Evolutionary conservation across 2,329 filamentous ascomycete genomes (phyloP), one percentile per base, ranked within the genome.

Genomic region (Camillea tinctor): DNA sequence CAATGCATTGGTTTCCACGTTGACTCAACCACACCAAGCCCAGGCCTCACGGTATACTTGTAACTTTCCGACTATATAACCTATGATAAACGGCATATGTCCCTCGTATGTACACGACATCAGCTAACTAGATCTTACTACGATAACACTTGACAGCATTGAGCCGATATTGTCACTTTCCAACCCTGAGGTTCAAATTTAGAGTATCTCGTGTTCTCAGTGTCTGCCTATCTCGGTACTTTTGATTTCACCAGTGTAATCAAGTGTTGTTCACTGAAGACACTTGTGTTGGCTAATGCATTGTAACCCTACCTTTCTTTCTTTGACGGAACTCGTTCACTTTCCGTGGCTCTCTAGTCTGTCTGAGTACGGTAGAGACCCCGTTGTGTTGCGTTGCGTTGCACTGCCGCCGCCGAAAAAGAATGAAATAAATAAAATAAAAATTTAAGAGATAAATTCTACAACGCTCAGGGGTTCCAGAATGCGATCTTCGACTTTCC

Each of bases 301-400:
- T 36, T 53, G 51, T 24, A 53, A 53, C 51, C 51, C 51, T 30
- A 30, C 24, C 23, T 51, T 24, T n/a, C n/a, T 21, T 24, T 51
- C 49, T 51, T 53, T 30, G 24, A 30, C 23, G 23, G 15, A 53
- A 30, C 36, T 30, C 51, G 8, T 8, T 23, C 23, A 52, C 6
- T 3, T 15, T 11, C 11, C 36, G 17, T 44, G 5, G 36, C 36
- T 44, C 36, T 44, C 36, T 44, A 11, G 17, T 6, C 13, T 44
- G 13, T 30, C 26, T 30, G 13, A 22, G 22, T 52, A 24, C 50
- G n/a, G 24, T 23, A 52, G 13, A 5, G 1, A 17, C 20, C 20
- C 15, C n/a, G 50, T 24, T 52, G 50, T 52, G 50, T 52, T 22
- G 26, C 51, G n/a, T 53, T 15, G 23, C 51, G 51, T 53, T 53